Base-by-base conservation (phyloP, 2,329 filamentous ascomycete genomes). In the Plenodomus biglobosus region DNA sequence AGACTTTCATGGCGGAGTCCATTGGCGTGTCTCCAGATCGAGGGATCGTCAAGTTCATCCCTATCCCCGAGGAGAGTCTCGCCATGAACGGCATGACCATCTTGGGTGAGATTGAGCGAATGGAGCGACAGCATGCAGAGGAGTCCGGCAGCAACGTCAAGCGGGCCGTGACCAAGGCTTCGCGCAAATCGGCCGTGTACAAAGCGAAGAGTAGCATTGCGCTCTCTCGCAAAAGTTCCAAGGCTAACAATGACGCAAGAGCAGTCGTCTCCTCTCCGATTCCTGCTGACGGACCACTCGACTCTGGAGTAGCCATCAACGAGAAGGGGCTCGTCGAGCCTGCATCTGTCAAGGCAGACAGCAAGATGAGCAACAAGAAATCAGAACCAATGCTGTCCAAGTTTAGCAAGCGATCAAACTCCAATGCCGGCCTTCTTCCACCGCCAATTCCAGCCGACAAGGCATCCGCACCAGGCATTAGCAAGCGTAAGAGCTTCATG, bases 1-100 rank as follows among this genome's bases (percentile, higher is more conserved):
- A 94, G 65, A 78, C 77, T n/a, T 86, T 88, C 67, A 80, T 96
- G 70, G 78, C 84, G 13, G 86, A 90, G 19, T 78, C 84, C 0
- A 76, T 95, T 0, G 81, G 82, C 1, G 88, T 95, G 2, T 62
- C 78, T 0, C 71, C 85, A 0, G 76, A 82, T 1, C 81, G 89
- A 34, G 90, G 91, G 1, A 78, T 91, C 27, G 73, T 96, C 46
- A 84, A 85, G 27, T 96, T 92, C 61, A 73, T 84, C 6, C 75
- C 86, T 1, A 81, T 90, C 3, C 69, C 80, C 0, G 88, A 92
- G 61, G 86, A 90, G 46, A 86, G 87, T 53, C 73, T 89, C 15
- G 90, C 87, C 0, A 85, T 79, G 43, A 85, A 85, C 44, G 86
- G 88, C 10, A 84, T 77, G 55, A 95, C 89, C 0, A 75, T 88